These are phyloP conservation scores for Populus trichocarpa DNA, from an alignment of 441 rosid species.

Conservation along the genomic window DNA sequence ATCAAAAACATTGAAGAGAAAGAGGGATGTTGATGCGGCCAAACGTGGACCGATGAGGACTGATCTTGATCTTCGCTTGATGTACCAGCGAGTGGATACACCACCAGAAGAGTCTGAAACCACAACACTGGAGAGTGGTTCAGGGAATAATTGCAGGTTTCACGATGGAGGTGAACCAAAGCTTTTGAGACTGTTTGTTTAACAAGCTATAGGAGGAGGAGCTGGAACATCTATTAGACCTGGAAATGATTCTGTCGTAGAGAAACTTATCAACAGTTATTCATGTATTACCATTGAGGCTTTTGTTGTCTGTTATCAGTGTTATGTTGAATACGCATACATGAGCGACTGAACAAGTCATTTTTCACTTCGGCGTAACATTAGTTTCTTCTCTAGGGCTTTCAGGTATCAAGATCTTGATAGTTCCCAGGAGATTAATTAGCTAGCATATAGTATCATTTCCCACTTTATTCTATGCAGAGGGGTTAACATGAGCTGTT, in stretches of 20 bases:
- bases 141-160: background rate
- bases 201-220: background rate
- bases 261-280: too few species aligned
- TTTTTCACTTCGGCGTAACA: background rate
- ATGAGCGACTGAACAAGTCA: background rate
- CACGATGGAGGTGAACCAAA: conserved; percentile 22
- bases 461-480: background rate
- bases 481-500: background rate
- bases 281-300: too few species aligned
- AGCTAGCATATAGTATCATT: background rate
- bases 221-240: background rate
- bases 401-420: background rate
- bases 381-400: background rate
- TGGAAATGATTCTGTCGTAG: background rate
- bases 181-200: conserved; percentile 42
- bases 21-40: conserved; percentile 15
- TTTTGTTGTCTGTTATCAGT: too few species aligned
- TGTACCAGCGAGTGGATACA: conserved; percentile 22
- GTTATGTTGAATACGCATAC: background rate
- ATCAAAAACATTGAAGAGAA: conserved; percentile 24
- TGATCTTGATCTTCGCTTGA: conserved; percentile 35
- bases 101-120: conserved; percentile 53
- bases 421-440: background rate
- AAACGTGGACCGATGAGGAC: conserved; percentile 13
- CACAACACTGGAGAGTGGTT: conserved; percentile 30